phyloP scores from a whole-genome alignment of 2,329 filamentous ascomycete species.

The Neonectria sp. region DNA sequence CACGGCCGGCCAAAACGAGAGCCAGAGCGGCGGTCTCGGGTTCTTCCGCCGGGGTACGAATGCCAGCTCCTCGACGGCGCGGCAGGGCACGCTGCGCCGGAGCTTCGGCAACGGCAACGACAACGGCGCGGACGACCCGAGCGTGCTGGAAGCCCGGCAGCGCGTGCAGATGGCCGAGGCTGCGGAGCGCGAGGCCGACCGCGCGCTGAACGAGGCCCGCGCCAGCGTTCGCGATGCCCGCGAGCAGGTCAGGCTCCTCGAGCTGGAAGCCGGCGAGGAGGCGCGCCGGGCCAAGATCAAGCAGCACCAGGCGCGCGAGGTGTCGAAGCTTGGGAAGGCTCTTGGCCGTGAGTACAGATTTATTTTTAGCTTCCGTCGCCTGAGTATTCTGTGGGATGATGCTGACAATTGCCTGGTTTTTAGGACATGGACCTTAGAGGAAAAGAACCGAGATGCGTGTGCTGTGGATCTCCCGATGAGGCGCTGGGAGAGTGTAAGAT shows the following conservation, averaged over 20 bases:
- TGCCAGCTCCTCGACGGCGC: constrained; percentile 16
- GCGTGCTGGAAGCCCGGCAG: constrained; percentile 73
- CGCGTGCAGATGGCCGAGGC: constrained; percentile 74
- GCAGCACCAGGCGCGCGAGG: constrained; percentile 74
- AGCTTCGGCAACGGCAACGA: constrained; percentile 60
- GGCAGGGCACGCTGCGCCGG: constrained; percentile 59
- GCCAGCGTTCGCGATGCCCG: constrained; percentile 73
- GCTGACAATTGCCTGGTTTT: constrained; percentile 18
- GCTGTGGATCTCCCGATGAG: constrained; percentile 15
- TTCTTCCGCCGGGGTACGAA: constrained; percentile 27
- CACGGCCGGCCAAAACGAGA: constrained; percentile 14
- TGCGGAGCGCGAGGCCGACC: constrained; percentile 76
- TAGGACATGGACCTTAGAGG: constrained; percentile 29
- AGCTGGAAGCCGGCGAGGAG: constrained; percentile 77
- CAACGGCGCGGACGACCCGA: constrained; percentile 69
- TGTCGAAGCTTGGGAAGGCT: constrained; percentile 79
- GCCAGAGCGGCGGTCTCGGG: constrained; percentile 9
- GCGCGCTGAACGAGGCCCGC: constrained; percentile 71
- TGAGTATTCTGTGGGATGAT: constrained; percentile 7
- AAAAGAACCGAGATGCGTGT: neutral
- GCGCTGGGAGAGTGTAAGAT: constrained; percentile 14
- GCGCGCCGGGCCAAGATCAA: constrained; percentile 77
- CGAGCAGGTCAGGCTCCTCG: constrained; percentile 74
- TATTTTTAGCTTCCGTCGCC: neutral
- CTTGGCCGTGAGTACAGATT: constrained; percentile 72